Evolutionary conservation across 257 asterid genomes (phyloP), one percentile per base, ranked within the genome.

Genomic region (Nicotiana tabacum): DNA sequence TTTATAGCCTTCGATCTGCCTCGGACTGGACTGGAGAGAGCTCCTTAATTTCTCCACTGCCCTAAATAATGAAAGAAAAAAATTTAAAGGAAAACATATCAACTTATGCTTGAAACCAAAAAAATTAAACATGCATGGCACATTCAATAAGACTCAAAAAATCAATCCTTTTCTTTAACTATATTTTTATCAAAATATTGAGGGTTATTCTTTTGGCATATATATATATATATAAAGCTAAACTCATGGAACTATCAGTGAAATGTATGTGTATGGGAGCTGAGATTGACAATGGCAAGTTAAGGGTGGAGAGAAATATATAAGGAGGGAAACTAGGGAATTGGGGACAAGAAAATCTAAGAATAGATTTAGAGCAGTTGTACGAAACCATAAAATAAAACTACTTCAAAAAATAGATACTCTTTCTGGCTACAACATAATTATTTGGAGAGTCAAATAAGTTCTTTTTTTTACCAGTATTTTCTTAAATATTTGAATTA

Each of bases 21-120:
- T 85, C 91, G 97, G 93, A 89, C 95, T 92, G 97, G 93, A 92
- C 97, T 82, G 92, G 81, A 91, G 97, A 86, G 89, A 93, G 97
- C 97, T 93, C 98, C 97, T 46, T 88, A 74, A 46, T 74, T 61
- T 53, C 84, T 81, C 84, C 83, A n/a, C 27, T 80, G 78, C 84
- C 88, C 89, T 83, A 82, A 64, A 27, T 5, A 11, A 9, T 43
- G 5, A 39, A n/a, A 4, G 11, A 0, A 33, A 9, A 32, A 77
- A 6, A 13, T 4, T 6, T 21, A 9, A 21, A 11, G 11, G 1
- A 9, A 4, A 70, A 4, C n/a, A 39, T 6, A 21, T 2, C 77
- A 37, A 70, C 11, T 39, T 53, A 69, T 37, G 4, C 56, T 37
- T n/a, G 56, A 81, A 57, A 0, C 7, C 4, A 2, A 15, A 30